Conservation (phyloP, 345 rosid genomes). For the Citrus cavaleriei region DNA sequence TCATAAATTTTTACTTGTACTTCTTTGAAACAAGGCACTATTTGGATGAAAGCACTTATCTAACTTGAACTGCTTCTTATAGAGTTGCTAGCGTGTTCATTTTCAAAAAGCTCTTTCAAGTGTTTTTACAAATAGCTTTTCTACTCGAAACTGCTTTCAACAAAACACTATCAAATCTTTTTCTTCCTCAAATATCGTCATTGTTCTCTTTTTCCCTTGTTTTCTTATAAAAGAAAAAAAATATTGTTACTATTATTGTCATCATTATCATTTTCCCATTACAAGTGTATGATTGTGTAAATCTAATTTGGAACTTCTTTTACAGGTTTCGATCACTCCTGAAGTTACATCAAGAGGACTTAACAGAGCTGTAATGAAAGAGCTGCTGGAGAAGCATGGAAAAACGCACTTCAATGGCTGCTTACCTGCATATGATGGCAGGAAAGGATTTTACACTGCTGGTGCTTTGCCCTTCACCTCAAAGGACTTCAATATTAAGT, state of each 20-base stretch:
- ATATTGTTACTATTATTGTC: too few species aligned
- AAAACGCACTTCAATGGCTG: constrained; percentile 43
- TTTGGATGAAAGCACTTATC: too few species aligned
- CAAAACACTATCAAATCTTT: neutral
- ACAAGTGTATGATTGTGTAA: neutral
- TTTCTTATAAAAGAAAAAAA: neutral
- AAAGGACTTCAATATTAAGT: constrained; percentile 43
- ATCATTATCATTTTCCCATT: neutral
- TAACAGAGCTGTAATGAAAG: constrained; percentile 47
- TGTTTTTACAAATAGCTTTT: neutral
- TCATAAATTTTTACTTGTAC: too few species aligned
- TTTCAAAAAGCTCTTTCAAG: neutral
- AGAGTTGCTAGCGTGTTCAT: too few species aligned
- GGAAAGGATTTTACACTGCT: constrained; percentile 54
- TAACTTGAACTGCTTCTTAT: too few species aligned
- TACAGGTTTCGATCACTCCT: constrained; percentile 48
- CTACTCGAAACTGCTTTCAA: neutral
- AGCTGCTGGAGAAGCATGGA: constrained; percentile 33
- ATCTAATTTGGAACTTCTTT: neutral
- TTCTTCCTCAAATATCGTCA: neutral
- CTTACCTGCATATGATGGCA: constrained; percentile 60
- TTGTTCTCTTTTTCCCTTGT: neutral
- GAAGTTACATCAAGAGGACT: constrained; percentile 47
- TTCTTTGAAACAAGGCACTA: too few species aligned
- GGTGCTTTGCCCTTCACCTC: constrained; percentile 47